These are phyloP conservation scores for Tylopilus sp. DNA, from an alignment of 768 basidiomycete genomes.

Conservation along the genomic window DNA sequence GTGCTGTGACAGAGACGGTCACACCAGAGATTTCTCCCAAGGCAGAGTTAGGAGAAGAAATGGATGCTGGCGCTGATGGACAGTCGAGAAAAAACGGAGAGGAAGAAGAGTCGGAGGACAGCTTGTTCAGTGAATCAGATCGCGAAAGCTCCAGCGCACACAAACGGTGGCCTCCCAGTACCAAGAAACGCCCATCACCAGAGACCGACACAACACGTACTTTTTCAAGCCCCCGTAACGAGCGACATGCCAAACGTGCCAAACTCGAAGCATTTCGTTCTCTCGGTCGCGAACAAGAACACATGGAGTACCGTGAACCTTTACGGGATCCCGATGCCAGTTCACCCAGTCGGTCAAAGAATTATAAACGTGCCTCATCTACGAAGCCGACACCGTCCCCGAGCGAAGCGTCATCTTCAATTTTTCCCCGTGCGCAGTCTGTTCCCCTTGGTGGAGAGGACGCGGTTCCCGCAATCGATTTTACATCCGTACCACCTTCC, in stretches of 20 bases:
- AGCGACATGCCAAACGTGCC: constrained; percentile 25
- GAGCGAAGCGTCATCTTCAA: constrained; percentile 3
- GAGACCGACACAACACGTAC: constrained; percentile 16
- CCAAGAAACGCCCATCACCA: constrained; percentile 32
- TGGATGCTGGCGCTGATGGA: neutral
- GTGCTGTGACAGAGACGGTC: neutral
- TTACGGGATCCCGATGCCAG: constrained; percentile 17
- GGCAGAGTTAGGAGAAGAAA: neutral
- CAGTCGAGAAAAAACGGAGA: constrained; percentile 3
- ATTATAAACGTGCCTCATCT: constrained; percentile 21
- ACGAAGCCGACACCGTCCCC: constrained; percentile 19
- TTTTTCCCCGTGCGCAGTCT: constrained; percentile 27
- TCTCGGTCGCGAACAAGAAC: constrained; percentile 10
- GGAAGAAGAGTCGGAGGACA: constrained; percentile 34
- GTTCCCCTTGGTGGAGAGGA: constrained; percentile 23
- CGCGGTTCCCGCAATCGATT: constrained; percentile 16
- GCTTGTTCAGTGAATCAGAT: constrained; percentile 29
- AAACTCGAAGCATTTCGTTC: constrained; percentile 21
- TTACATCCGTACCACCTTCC: constrained; percentile 24
- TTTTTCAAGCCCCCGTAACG: constrained; percentile 10
- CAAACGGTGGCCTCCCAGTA: constrained; percentile 2
- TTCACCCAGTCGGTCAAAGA: constrained; percentile 1
- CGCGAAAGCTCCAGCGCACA: neutral
- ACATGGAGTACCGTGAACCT: constrained; percentile 18
- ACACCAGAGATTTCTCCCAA: neutral